Conservation (phyloP, 495 filamentous ascomycete species). For the Hypoxylon fragiforme region DNA sequence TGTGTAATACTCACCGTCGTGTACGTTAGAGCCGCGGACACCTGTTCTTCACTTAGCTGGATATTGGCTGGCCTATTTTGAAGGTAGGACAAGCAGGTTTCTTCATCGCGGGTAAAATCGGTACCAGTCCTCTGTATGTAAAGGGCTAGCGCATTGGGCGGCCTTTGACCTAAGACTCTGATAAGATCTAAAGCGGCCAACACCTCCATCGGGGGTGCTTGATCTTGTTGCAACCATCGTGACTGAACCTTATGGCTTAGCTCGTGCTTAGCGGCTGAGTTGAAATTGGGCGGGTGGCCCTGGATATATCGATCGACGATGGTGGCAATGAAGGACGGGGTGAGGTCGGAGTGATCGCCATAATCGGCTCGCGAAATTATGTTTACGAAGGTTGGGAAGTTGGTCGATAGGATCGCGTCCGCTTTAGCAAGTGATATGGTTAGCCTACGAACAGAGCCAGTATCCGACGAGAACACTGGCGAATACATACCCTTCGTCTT, state of each 20-base stretch:
- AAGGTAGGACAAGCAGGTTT: conserved; percentile 55
- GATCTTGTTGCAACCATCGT: conserved; percentile 62
- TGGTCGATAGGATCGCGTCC: conserved; percentile 78
- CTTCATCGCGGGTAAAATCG: conserved; percentile 54
- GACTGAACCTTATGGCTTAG: conserved; percentile 66
- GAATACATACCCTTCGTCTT: conserved; percentile 75
- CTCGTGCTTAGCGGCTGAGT: conserved; percentile 69
- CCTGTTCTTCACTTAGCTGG: conserved; percentile 76
- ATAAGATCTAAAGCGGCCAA: conserved; percentile 73
- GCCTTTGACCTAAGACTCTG: conserved; percentile 64
- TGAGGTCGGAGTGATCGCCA: conserved; percentile 64
- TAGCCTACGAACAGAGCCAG: conserved; percentile 32
- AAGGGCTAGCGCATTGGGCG: conserved; percentile 67
- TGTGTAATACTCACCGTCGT: conserved; percentile 70
- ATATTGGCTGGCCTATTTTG: conserved; percentile 67
- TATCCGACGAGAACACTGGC: conserved; percentile 8
- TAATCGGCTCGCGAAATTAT: conserved; percentile 61
- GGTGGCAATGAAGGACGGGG: conserved; percentile 66
- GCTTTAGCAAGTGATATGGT: conserved; percentile 56
- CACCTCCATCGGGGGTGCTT: conserved; percentile 69
- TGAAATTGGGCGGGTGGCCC: conserved; percentile 80
- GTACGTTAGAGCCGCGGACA: conserved; percentile 80
- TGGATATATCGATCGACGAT: conserved; percentile 81
- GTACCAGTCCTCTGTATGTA: conserved; percentile 78
- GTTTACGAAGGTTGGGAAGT: conserved; percentile 72